Evolutionary conservation across 1,284 basidiomycete genomes (phyloP), one percentile per base, ranked within the genome.

Genomic region (Sphagnurus paluster): DNA sequence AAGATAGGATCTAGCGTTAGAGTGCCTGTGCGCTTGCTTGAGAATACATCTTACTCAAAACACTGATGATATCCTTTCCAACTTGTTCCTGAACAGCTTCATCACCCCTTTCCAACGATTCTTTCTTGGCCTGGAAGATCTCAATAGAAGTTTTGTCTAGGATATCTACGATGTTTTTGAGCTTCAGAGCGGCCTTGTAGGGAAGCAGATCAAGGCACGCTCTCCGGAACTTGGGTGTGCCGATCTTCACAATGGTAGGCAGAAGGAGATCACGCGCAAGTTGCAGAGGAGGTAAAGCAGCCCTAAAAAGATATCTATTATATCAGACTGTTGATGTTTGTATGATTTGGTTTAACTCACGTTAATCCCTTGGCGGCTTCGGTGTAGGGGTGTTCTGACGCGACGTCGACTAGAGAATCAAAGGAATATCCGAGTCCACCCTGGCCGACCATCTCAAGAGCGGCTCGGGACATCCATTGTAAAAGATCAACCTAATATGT

Each of bases 51-150:
- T 20, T 52, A 73, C 74, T 61, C 9, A 78, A 55, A 41, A 72
- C 65, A 45, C 72, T 77, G 41, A 78, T 65, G 37, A 78, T 68
- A 56, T 78, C 75, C 39, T 72, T 74, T n/a, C 68, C 67, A 25
- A 70, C 52, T 39, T 72, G 66, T 6, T 56, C 48, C 7, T 50
- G 34, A 0, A 69, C 48, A 7, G 57, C 63, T 11, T 67, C 62
- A 24, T 72, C 65, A 0, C 68, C 69, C 41, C 60, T 55, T 21
- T 52, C 55, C 5, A 76, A 46, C 1, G 67, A 66, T n/a, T 46
- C 53, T 55, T 62, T 69, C 60, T 74, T 79, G 19, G 56, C 57
- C 21, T 67, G 52, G 11, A 68, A 66, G 4, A 79, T 71, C 14
- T 66, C 56, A 1, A 54, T 40, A 0, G 74, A 67, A 0, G 66